Evolutionary conservation across 2,329 filamentous ascomycete species (phyloP).

Genomic region (Microdochium bolleyi): DNA sequence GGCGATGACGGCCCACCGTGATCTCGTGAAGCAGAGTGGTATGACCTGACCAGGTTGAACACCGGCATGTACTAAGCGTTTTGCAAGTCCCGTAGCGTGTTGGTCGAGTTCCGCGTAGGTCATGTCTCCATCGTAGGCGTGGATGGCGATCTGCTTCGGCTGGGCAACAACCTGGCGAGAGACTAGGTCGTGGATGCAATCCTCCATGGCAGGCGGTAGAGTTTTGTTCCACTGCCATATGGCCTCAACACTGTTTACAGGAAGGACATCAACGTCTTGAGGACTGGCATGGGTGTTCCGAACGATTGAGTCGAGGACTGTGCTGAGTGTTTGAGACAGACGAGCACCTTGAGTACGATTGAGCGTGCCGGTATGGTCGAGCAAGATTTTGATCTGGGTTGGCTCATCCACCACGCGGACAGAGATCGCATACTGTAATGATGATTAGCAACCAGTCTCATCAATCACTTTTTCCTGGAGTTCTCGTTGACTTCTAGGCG

Average conservation of each 20-base stretch:
- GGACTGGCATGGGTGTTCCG: neutral
- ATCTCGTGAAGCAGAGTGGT: constrained; percentile 26
- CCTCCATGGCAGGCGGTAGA: constrained; percentile 3
- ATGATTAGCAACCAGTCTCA: neutral
- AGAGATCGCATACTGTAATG: neutral
- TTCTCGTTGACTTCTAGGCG: neutral
- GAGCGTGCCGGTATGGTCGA: neutral
- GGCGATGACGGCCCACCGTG: constrained; percentile 20
- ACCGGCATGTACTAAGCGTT: constrained; percentile 10
- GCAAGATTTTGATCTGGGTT: neutral
- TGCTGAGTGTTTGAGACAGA: neutral
- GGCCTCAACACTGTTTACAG: neutral
- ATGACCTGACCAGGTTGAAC: constrained; percentile 20
- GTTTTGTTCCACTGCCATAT: neutral
- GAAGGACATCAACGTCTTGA: neutral
- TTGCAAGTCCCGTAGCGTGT: constrained; percentile 14
- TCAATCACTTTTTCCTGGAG: neutral
- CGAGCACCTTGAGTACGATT: neutral
- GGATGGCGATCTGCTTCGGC: constrained; percentile 16
- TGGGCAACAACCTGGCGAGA: constrained; percentile 2
- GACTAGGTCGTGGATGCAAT: constrained; percentile 6
- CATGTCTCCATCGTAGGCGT: constrained; percentile 18
- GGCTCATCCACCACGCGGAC: neutral
- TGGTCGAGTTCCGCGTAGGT: constrained; percentile 19
- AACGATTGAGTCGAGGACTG: neutral